These are phyloP conservation scores for Diaporthe sp. DNA, from an alignment of 2,329 filamentous ascomycete species.

Conservation along the genomic window DNA sequence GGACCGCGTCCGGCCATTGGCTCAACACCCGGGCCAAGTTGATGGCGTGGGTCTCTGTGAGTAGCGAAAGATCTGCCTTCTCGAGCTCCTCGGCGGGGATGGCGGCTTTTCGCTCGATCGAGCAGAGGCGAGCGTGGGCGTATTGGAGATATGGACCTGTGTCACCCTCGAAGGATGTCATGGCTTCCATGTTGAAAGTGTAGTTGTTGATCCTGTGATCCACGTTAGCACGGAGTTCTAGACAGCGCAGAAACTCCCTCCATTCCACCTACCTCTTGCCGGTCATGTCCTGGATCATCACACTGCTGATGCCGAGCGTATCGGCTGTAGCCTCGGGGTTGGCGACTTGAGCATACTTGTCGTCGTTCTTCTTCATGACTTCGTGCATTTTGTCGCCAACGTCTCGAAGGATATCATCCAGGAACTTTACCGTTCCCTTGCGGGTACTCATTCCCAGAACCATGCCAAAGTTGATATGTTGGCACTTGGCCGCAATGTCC, in stretches of 20 bases:
- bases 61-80: constrained; percentile 74
- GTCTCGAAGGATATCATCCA: constrained; percentile 80
- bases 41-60: constrained; percentile 79
- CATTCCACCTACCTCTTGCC: constrained; percentile 80
- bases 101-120: constrained; percentile 70
- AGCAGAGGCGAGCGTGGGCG: constrained; percentile 79
- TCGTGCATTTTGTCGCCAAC: constrained; percentile 98
- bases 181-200: constrained; percentile 83
- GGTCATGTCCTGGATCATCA: constrained; percentile 98
- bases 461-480: constrained; percentile 83
- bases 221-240: constrained; percentile 17
- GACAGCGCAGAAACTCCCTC: background rate
- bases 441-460: constrained; percentile 79
- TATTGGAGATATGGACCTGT: constrained; percentile 90
- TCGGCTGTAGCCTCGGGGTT: constrained; percentile 87
- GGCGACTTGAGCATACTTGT: constrained; percentile 91
- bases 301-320: constrained; percentile 89
- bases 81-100: constrained; percentile 70
- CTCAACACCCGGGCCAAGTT: constrained; percentile 82
- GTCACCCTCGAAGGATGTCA: constrained; percentile 88
- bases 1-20: constrained; percentile 87
- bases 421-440: constrained; percentile 81
- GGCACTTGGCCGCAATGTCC: constrained; percentile 76
- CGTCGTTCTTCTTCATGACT: constrained; percentile 90
- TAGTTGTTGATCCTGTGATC: constrained; percentile 71